A percentile compares a stretch with the other conserved stretches of the same genome.
These are phyloP conservation scores for Botrytis medusae DNA, from an alignment of 2,329 filamentous ascomycete species.

Conservation along the genomic window DNA sequence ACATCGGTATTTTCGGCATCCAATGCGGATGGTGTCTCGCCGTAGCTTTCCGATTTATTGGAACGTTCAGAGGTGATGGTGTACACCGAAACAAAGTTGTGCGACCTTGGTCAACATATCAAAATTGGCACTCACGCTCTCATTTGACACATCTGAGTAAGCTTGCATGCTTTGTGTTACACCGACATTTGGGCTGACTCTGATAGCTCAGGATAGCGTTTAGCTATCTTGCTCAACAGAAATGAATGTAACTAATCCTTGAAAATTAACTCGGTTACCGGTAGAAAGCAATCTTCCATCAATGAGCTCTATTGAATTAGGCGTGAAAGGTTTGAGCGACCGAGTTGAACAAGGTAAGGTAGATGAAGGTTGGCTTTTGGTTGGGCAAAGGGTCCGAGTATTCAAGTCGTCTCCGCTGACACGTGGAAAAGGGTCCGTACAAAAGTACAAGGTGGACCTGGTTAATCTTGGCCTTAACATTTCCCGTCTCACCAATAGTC, in stretches of 20 bases:
- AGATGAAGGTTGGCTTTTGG: neutral
- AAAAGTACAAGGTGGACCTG: slow-evolving; percentile 2
- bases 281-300: neutral
- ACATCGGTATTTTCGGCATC: slow-evolving; percentile 15
- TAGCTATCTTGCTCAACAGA: neutral
- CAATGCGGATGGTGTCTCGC: slow-evolving; percentile 14
- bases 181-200: slow-evolving; percentile 21
- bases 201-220: neutral
- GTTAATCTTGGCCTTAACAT: neutral
- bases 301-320: neutral
- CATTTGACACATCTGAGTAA: slow-evolving; percentile 16
- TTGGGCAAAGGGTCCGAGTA: neutral
- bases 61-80: neutral
- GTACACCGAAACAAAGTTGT: slow-evolving; percentile 15
- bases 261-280: neutral
- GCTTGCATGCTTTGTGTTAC: slow-evolving; percentile 20
- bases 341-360: neutral
- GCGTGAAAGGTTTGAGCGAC: neutral
- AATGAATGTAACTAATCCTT: neutral
- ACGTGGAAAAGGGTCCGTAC: slow-evolving; percentile 18
- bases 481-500: slow-evolving; percentile 1
- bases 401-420: slow-evolving; percentile 1
- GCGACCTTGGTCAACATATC: slow-evolving; percentile 11
- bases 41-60: slow-evolving; percentile 5
- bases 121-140: neutral